Percentiles rank a stretch among this genome's conserved stretches.
Evolutionary conservation across 2,329 filamentous ascomycete genomes (phyloP).

Genomic region (Diplodia mutila): DNA sequence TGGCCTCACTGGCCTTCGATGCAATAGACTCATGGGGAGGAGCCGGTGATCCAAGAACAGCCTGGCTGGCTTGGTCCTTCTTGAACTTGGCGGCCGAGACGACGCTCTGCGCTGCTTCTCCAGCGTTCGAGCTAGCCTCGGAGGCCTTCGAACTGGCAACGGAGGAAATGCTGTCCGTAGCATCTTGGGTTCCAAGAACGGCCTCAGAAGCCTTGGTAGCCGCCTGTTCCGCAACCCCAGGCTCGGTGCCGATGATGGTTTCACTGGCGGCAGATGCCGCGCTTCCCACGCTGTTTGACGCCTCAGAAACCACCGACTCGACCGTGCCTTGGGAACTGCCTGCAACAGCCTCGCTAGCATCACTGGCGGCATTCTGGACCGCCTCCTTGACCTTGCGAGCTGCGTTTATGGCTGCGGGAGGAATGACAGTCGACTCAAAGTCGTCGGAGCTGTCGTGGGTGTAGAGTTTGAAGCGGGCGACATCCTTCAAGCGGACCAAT

Average conservation of each 20-base stretch:
- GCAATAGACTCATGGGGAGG: constrained; percentile 34
- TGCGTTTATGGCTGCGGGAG: constrained; percentile 56
- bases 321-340: constrained; percentile 40
- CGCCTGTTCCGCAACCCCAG: constrained; percentile 36
- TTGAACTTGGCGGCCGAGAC: constrained; percentile 32
- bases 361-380: constrained; percentile 31
- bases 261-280: constrained; percentile 33
- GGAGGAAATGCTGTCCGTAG: constrained; percentile 41
- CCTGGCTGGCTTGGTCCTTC: constrained; percentile 32
- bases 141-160: constrained; percentile 32
- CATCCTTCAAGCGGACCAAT: constrained; percentile 77
- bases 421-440: constrained; percentile 71
- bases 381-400: constrained; percentile 48
- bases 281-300: constrained; percentile 31
- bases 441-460: constrained; percentile 75
- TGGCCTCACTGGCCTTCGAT: constrained; percentile 47
- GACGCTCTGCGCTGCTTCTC: constrained; percentile 29
- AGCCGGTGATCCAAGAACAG: constrained; percentile 31
- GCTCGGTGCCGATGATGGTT: constrained; percentile 32
- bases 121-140: constrained; percentile 29
- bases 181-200: constrained; percentile 25
- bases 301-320: constrained; percentile 42
- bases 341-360: constrained; percentile 33
- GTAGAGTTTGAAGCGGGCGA: constrained; percentile 80
- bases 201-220: constrained; percentile 43